Percentiles rank a stretch among this genome's conserved stretches.
Evolutionary conservation across 164 flowering plant species (phyloP).

Genomic region (Brasenia schreberi): DNA sequence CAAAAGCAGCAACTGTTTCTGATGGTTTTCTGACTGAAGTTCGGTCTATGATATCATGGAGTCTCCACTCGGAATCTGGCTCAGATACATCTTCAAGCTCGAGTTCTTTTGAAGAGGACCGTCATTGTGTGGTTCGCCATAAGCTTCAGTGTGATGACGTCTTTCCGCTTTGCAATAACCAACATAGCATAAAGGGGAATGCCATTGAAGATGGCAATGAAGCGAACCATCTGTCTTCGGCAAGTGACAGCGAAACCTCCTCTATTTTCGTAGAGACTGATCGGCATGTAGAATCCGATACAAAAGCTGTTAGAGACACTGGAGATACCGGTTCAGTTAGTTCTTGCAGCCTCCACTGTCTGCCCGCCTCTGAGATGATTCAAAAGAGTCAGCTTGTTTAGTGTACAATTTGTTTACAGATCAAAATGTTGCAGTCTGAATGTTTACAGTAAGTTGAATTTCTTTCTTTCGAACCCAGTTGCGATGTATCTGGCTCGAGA

Average conservation of each 20-base stretch:
- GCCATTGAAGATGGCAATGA: neutral
- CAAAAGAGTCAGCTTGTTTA: too few relatives aligned
- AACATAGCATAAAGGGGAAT: neutral
- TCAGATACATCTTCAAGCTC: neutral
- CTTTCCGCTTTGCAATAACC: neutral
- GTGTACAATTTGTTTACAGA: too few relatives aligned
- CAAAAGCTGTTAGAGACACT: too few relatives aligned
- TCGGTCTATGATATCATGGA: neutral
- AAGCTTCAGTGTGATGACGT: neutral
- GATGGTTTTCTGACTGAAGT: neutral
- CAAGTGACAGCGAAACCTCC: neutral
- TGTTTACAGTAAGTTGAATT: too few relatives aligned
- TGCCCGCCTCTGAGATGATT: too few relatives aligned
- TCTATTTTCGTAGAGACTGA: neutral
- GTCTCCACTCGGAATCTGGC: neutral
- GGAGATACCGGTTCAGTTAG: too few relatives aligned
- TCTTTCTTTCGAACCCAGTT: too few relatives aligned
- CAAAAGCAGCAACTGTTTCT: neutral
- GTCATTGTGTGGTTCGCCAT: neutral
- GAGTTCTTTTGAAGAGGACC: neutral
- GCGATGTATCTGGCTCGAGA: too few relatives aligned
- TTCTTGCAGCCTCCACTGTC: too few relatives aligned
- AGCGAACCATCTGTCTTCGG: neutral
- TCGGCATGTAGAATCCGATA: neutral
- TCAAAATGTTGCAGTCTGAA: too few relatives aligned